phyloP scores from a whole-genome alignment of 805 yeast species.

The Ogataea wickerhamii region DNA sequence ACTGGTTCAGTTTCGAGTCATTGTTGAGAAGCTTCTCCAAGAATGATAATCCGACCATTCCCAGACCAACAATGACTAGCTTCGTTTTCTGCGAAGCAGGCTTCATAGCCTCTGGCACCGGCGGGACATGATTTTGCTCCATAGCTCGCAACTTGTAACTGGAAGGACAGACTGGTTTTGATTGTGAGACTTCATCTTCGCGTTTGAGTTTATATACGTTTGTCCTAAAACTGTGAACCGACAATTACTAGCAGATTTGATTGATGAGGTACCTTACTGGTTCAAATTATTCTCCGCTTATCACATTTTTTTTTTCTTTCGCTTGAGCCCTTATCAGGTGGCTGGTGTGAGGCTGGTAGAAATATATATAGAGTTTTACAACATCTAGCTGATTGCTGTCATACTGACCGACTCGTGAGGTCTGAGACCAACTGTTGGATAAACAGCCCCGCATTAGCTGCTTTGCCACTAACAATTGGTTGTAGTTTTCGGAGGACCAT shows the following conservation, averaged over 20 bases:
- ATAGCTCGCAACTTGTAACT: too few relatives aligned
- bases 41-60: constrained; percentile 36
- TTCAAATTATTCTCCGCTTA: constrained; percentile 5
- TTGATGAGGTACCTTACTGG: constrained; percentile 1
- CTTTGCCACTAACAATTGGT: too few relatives aligned
- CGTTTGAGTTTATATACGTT: too few relatives aligned
- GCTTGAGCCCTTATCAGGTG: not conserved
- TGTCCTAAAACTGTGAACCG: too few relatives aligned
- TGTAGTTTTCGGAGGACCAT: too few relatives aligned
- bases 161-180: too few relatives aligned
- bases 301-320: not conserved
- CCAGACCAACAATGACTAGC: constrained; percentile 35
- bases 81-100: constrained; percentile 12
- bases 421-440: too few relatives aligned
- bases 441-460: too few relatives aligned
- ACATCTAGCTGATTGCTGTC: too few relatives aligned
- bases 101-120: constrained; percentile 15
- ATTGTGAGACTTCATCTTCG: too few relatives aligned
- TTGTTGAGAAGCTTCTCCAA: constrained; percentile 33
- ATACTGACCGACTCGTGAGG: too few relatives aligned
- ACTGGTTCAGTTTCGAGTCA: constrained; percentile 30
- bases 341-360: not conserved
- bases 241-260: not conserved
- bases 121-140: constrained; percentile 18
- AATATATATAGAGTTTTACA: too few relatives aligned